Evolutionary conservation across 2,329 filamentous ascomycete species (phyloP).

Genomic region (Pseudopyricularia cyperi): DNA sequence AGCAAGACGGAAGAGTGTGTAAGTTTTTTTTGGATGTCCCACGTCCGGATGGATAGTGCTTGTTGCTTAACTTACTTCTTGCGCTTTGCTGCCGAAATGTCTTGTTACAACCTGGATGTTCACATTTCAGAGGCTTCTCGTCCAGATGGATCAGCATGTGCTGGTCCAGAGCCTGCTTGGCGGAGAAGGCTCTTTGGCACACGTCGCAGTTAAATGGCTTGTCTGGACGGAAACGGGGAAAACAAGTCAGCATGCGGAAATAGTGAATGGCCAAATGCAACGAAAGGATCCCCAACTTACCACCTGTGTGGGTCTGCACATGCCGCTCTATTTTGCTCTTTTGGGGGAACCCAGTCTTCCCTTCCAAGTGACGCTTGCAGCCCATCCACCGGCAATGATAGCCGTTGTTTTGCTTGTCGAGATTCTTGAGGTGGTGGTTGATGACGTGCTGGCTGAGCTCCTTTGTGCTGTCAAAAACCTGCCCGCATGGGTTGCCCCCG

Average conservation of each 20-base stretch:
- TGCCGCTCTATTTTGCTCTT: slow-evolving; percentile 53
- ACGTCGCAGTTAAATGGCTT: slow-evolving; percentile 44
- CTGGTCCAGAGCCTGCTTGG: slow-evolving; percentile 54
- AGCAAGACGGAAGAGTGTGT: background rate
- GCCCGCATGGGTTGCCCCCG: slow-evolving; percentile 11
- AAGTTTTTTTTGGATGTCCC: too few relatives aligned
- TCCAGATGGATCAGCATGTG: slow-evolving; percentile 56
- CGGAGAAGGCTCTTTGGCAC: slow-evolving; percentile 48
- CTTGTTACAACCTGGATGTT: slow-evolving; percentile 34
- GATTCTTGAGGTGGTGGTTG: slow-evolving; percentile 29
- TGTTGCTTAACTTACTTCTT: slow-evolving; percentile 49
- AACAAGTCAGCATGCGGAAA: slow-evolving; percentile 4
- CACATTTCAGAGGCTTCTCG: slow-evolving; percentile 49
- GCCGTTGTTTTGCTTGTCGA: slow-evolving; percentile 29
- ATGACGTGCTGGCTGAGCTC: slow-evolving; percentile 44
- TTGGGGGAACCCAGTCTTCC: slow-evolving; percentile 37
- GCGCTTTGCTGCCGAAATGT: slow-evolving; percentile 56
- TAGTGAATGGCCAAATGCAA: too few relatives aligned
- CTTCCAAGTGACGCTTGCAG: slow-evolving; percentile 33
- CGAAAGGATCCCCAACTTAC: slow-evolving; percentile 25
- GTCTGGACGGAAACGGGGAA: slow-evolving; percentile 20
- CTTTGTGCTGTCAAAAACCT: slow-evolving; percentile 27
- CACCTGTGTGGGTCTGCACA: slow-evolving; percentile 51
- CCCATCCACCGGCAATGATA: slow-evolving; percentile 43
- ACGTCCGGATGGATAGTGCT: too few relatives aligned